Conservation (phyloP, 75 land plant genomes). For the Ceratopteris richardii region DNA sequence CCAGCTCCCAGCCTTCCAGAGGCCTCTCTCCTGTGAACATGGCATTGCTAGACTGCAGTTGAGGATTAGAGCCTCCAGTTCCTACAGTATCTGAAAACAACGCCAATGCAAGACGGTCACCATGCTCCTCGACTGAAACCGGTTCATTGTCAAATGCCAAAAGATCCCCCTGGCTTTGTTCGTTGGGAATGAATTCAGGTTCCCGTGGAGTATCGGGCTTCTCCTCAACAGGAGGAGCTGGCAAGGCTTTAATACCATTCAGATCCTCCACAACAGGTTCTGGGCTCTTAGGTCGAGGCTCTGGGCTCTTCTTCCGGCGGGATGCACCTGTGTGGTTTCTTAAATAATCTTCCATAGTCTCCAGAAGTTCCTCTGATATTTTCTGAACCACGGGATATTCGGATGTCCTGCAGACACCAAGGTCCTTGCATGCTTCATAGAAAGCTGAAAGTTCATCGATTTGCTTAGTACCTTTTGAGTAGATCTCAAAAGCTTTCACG, state of each 20-base stretch:
- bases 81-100: slow-evolving; percentile 48
- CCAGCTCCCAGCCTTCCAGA: slow-evolving; percentile 96
- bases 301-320: too few species aligned
- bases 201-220: not conserved
- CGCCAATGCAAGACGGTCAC: slow-evolving; percentile 64
- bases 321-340: not conserved
- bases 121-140: slow-evolving; percentile 20
- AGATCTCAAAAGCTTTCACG: slow-evolving; percentile 46
- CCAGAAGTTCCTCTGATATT: slow-evolving; percentile 31
- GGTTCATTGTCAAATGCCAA: not conserved
- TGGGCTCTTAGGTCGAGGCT: not conserved
- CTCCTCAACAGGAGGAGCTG: not conserved
- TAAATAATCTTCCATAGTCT: slow-evolving; percentile 55
- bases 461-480: slow-evolving; percentile 52
- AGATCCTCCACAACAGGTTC: not conserved
- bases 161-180: not conserved
- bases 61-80: slow-evolving; percentile 1
- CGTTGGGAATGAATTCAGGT: not conserved
- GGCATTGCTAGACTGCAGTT: too few species aligned
- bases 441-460: slow-evolving; percentile 59
- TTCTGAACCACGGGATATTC: slow-evolving; percentile 71
- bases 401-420: slow-evolving; percentile 65
- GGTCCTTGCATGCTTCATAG: slow-evolving; percentile 50
- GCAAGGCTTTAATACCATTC: slow-evolving; percentile 3
- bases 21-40: too few species aligned